These are phyloP conservation scores for Flaveria trinervia DNA, from an alignment of 129 eudicot species.

Conservation along the genomic window DNA sequence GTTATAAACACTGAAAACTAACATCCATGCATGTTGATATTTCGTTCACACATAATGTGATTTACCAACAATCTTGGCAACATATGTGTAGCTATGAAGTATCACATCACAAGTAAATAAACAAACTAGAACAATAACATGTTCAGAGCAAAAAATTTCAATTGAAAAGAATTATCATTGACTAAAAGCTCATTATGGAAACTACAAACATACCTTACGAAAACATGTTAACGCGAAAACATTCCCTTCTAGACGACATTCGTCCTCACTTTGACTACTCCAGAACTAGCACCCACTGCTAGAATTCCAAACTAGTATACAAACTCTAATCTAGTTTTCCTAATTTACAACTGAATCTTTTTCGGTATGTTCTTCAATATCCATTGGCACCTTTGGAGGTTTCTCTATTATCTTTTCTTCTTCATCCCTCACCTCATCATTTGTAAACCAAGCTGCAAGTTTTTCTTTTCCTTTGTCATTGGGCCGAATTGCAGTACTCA, in stretches of 20 bases:
- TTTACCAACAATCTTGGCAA: background rate
- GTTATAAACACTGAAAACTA: background rate
- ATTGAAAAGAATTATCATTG: conserved; percentile 47
- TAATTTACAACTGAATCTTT: conserved; percentile 66
- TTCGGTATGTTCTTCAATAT: conserved; percentile 48
- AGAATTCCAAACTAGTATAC: conserved; percentile 67
- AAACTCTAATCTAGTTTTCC: conserved; percentile 56
- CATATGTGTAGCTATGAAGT: background rate
- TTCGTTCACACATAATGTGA: background rate
- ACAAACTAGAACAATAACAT: conserved; percentile 1
- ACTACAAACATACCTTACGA: conserved; percentile 74
- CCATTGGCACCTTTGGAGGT: conserved; percentile 52
- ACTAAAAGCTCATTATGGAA: conserved; percentile 44
- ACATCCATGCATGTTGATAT: conserved; percentile 13
- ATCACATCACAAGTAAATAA: background rate
- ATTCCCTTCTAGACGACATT: conserved; percentile 46
- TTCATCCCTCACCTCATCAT: conserved; percentile 33
- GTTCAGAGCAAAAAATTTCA: conserved; percentile 36
- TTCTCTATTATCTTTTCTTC: conserved; percentile 58
- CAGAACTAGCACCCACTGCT: conserved; percentile 52
- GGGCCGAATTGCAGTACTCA: conserved; percentile 10
- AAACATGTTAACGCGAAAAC: conserved; percentile 56
- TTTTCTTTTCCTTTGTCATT: conserved; percentile 15
- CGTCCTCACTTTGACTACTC: conserved; percentile 49
- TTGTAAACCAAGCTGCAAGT: conserved; percentile 44